These are phyloP conservation scores for Russula sp. DNA, from an alignment of 768 basidiomycete genomes.

Conservation along the genomic window DNA sequence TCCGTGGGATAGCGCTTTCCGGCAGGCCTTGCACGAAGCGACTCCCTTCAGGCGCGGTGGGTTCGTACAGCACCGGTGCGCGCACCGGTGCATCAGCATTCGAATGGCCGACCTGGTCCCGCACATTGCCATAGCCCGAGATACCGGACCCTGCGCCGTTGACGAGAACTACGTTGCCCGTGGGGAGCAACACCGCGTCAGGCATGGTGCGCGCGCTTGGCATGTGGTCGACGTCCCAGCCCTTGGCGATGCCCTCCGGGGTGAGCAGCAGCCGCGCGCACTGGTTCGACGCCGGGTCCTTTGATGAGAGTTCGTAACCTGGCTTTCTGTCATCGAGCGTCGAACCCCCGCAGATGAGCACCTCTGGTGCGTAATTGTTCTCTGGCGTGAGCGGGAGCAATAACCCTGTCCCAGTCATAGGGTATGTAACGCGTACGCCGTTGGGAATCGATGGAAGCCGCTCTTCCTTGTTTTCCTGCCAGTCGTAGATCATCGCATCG, in stretches of 20 bases:
- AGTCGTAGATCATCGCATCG: conserved; percentile 77
- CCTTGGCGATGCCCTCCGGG: conserved; percentile 53
- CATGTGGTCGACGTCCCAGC: conserved; percentile 75
- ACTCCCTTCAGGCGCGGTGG: conserved; percentile 43
- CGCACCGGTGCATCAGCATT: conserved; percentile 73
- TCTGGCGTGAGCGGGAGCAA: conserved; percentile 63
- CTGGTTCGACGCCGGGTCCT: conserved; percentile 66
- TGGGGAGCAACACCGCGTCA: conserved; percentile 76
- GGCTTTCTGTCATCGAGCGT: conserved; percentile 53
- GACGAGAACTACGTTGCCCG: conserved; percentile 64
- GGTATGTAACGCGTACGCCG: conserved; percentile 75
- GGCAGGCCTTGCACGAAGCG: conserved; percentile 60
- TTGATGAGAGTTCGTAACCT: conserved; percentile 60
- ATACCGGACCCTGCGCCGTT: conserved; percentile 73
- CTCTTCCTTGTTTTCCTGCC: conserved; percentile 55
- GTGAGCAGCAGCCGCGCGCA: conserved; percentile 67
- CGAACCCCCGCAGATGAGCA: conserved; percentile 77
- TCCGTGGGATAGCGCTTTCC: conserved; percentile 58
- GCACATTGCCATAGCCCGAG: conserved; percentile 73
- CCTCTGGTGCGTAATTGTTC: conserved; percentile 57
- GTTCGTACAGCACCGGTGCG: conserved; percentile 66
- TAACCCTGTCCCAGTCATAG: conserved; percentile 71
- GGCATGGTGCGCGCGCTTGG: conserved; percentile 71
- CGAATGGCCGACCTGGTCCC: conserved; percentile 60
- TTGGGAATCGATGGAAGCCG: conserved; percentile 67